Percentiles rank a stretch among this genome's conserved stretches.
Evolutionary conservation across 2,329 filamentous ascomycete genomes (phyloP).

Genomic region (Trichoderma aggressivum): DNA sequence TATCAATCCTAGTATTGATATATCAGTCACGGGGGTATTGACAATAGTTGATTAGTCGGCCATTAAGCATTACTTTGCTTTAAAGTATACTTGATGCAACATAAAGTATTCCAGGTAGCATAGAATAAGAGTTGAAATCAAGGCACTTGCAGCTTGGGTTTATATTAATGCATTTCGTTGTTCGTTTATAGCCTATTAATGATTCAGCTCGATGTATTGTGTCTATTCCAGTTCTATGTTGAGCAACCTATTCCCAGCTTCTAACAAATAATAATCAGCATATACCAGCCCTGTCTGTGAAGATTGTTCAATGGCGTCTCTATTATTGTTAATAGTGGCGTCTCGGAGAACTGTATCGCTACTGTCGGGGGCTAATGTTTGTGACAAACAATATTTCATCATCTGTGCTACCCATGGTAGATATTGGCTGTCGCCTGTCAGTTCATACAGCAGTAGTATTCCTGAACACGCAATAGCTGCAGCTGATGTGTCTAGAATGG

Average conservation of each 20-base stretch:
- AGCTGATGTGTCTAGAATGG: constrained; percentile 18
- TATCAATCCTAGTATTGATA: too few relatives aligned
- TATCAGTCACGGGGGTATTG: background rate
- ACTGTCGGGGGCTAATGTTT: background rate
- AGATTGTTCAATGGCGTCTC: constrained; percentile 2
- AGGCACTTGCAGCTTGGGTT: background rate
- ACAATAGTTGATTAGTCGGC: background rate
- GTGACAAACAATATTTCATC: constrained; percentile 8
- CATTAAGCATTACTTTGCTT: background rate
- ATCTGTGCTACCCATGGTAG: constrained; percentile 17
- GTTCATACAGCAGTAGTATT: constrained; percentile 14
- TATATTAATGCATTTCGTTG: background rate
- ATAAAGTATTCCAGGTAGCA: background rate
- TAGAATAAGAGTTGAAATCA: background rate
- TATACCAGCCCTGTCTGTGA: constrained; percentile 19
- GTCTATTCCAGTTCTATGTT: background rate
- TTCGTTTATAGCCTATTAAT: background rate
- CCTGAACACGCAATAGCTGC: constrained; percentile 19
- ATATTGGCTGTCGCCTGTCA: constrained; percentile 15
- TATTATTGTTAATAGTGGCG: constrained; percentile 20
- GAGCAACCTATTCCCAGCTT: constrained; percentile 19
- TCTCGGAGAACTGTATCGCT: constrained; percentile 16
- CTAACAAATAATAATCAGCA: constrained; percentile 21
- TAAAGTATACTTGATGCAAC: background rate
- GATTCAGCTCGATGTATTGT: background rate